Evolutionary conservation across 2,329 filamentous ascomycete genomes (phyloP), one percentile per base, ranked within the genome.

Genomic region (Fusarium globosum): DNA sequence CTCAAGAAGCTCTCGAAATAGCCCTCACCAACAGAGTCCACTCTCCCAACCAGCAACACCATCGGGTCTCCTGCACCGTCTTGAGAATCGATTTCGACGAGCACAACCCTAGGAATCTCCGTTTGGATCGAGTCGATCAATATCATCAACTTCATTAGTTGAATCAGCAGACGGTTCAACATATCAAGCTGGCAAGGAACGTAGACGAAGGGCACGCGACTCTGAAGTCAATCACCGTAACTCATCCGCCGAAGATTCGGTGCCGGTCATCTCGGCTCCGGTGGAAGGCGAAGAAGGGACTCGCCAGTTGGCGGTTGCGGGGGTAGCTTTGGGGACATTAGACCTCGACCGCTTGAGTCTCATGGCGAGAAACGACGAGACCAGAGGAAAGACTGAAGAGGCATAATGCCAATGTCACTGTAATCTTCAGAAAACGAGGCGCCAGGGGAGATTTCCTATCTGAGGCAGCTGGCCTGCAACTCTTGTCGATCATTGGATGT

Each of bases 311-410:
- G 79, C 69, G 36, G 66, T 77, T 63, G 80, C 79, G 12, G 78
- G 77, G 26, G 64, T 80, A 49, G 64, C 76, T 23, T 48, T 81
- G 69, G 81, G 79, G 38, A 76, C 77, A 38, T 71, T 72, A 30
- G 77, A 82, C n/a, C 68, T 82, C 39, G 81, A 82, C 39, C 76
- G 79, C n/a, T 63, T 82, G 58, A 81, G 78, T 56, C 45, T 61
- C 51, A 76, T 74, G 70, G 78, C 80, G 26, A 76, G 77, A 57
- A 36, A 64, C 33, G 53, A 56, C 15, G 69, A 57, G 51, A 36
- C 51, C 33, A 61, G 51, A 26, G 38, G 39, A 16, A 35, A 49
- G 26, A 46, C 45, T 61, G 63, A 38, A 43, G 33, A 61, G 39
- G 68, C 49, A 53, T 58, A 62, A 51, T 36, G 60, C 20, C n/a